Evolutionary conservation across 176 grass and related monocot genomes (phyloP).

Genomic region (Zoysia pacifica): DNA sequence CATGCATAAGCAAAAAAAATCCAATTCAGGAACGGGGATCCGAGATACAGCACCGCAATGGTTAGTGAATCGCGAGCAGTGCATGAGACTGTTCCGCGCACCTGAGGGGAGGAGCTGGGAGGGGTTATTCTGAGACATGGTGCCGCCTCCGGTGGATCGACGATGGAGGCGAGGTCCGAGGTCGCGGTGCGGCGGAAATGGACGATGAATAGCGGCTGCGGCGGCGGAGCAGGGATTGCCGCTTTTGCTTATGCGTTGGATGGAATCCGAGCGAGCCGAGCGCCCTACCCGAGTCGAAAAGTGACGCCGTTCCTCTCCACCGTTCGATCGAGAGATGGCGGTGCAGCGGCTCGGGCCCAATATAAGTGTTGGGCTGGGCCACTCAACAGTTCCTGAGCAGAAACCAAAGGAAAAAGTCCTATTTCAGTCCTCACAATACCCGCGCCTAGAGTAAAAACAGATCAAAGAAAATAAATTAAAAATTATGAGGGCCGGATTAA

Average conservation of each 20-base stretch:
- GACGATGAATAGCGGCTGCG: background rate
- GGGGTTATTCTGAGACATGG: constrained; percentile 86
- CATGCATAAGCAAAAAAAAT: background rate
- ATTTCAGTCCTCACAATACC: too few relatives aligned
- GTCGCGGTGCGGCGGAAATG: background rate
- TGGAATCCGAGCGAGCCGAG: background rate
- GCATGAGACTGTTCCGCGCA: constrained; percentile 11
- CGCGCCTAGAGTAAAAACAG: too few relatives aligned
- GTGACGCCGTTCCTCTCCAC: background rate
- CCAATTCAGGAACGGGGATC: background rate
- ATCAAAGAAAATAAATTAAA: too few relatives aligned
- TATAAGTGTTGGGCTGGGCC: background rate
- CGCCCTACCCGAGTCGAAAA: constrained; percentile 5
- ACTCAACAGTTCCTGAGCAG: too few relatives aligned
- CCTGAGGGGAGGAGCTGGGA: constrained; percentile 97
- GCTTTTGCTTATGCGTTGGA: background rate
- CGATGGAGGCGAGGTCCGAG: background rate
- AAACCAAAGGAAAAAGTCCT: background rate
- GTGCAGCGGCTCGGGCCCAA: background rate
- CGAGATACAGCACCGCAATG: background rate
- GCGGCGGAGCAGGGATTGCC: too few relatives aligned
- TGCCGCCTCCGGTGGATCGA: background rate
- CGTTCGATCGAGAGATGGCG: constrained; percentile 19
- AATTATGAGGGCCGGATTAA: too few relatives aligned
- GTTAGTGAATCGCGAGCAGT: background rate